A percentile compares a stretch with the other conserved stretches of the same genome.
Conservation (phyloP, 805 yeast genomes). For the Ogataea paradorogensis region DNA sequence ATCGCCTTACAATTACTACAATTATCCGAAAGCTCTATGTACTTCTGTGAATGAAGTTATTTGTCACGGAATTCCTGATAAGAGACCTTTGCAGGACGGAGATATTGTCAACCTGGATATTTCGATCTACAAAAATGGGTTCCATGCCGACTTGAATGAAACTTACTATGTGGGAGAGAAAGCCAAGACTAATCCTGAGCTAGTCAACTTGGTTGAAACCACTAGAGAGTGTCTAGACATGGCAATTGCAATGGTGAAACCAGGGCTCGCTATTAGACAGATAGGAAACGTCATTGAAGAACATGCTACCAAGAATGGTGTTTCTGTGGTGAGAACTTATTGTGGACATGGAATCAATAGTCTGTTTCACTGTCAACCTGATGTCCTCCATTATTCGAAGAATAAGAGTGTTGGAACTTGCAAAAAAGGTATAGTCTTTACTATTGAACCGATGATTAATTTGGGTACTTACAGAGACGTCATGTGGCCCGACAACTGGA, state of each 20-base stretch:
- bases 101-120: slow-evolving; percentile 93
- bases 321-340: slow-evolving; percentile 86
- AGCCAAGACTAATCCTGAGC: slow-evolving; percentile 72
- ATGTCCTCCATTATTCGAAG: slow-evolving; percentile 89
- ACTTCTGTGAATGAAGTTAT: slow-evolving; percentile 93
- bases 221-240: slow-evolving; percentile 82
- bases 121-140: slow-evolving; percentile 78
- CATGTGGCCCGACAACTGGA: slow-evolving; percentile 98
- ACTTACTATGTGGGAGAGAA: slow-evolving; percentile 95
- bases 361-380: slow-evolving; percentile 89
- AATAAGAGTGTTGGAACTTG: slow-evolving; percentile 92
- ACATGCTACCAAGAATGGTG: slow-evolving; percentile 72
- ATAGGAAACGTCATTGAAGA: slow-evolving; percentile 86
- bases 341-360: slow-evolving; percentile 92
- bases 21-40: slow-evolving; percentile 89
- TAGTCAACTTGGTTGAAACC: slow-evolving; percentile 87
- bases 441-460: slow-evolving; percentile 96
- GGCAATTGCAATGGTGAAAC: slow-evolving; percentile 84
- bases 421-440: slow-evolving; percentile 94
- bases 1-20: slow-evolving; percentile 90
- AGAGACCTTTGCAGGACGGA: slow-evolving; percentile 83
- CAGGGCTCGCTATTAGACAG: slow-evolving; percentile 84
- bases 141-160: slow-evolving; percentile 93
- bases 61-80: slow-evolving; percentile 97
- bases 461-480: slow-evolving; percentile 77